Conservation (phyloP, 257 asterid genomes). For the Hygrophila difformis region DNA sequence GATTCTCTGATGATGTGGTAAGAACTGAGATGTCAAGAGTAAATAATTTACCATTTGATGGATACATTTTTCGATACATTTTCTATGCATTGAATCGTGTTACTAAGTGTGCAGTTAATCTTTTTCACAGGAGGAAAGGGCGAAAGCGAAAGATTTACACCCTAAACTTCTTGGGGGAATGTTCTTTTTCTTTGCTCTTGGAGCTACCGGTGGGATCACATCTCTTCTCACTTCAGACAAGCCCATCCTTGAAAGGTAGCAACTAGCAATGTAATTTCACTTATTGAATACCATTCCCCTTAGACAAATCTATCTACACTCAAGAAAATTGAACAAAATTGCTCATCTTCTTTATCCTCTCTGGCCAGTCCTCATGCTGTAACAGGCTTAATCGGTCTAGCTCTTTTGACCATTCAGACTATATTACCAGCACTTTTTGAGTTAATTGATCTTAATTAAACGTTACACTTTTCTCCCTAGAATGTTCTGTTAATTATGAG, state of each 20-base stretch:
- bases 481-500: neutral
- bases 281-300: neutral
- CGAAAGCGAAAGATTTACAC: conserved; percentile 89
- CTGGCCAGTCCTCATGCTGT: conserved; percentile 41
- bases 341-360: neutral
- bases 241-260: conserved; percentile 79
- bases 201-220: conserved; percentile 85
- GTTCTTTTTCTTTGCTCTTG: conserved; percentile 96
- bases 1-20: conserved; percentile 68
- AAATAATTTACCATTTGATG: neutral
- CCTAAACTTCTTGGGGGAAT: conserved; percentile 94
- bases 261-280: too few relatives aligned
- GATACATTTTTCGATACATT: neutral
- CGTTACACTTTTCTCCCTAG: neutral
- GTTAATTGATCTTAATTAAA: too few relatives aligned
- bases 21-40: conserved; percentile 1
- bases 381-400: conserved; percentile 37
- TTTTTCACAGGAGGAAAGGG: conserved; percentile 73
- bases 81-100: neutral
- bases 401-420: conserved; percentile 29
- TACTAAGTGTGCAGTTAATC: neutral
- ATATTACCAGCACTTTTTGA: conserved; percentile 26
- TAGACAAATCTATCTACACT: neutral
- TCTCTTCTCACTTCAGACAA: conserved; percentile 83
- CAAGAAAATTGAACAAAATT: neutral